These are phyloP conservation scores for Geranomyces michiganensis DNA, from an alignment of 192 early-diverging fungal species.

Conservation along the genomic window DNA sequence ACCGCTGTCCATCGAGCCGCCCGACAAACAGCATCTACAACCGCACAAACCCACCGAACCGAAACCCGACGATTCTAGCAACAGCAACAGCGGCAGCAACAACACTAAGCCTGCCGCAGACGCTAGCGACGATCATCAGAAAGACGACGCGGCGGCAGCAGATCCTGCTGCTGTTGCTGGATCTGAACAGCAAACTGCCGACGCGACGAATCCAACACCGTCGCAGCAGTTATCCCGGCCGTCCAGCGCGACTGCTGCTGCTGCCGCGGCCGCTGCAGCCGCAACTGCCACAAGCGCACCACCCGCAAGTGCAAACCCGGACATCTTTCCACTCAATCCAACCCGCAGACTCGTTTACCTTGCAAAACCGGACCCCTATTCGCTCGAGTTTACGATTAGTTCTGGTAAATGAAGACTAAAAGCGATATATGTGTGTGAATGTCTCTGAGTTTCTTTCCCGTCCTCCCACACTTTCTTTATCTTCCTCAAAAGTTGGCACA, in stretches of 20 bases:
- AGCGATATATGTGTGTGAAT: too few relatives aligned
- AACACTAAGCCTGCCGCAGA: not conserved
- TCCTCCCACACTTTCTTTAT: not conserved
- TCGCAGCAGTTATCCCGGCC: not conserved
- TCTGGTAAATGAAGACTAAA: not conserved
- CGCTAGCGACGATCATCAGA: not conserved
- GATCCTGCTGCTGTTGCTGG: not conserved
- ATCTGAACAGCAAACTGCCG: not conserved
- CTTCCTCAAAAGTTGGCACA: slow-evolving; percentile 23
- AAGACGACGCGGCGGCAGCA: not conserved
- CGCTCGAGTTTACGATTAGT: slow-evolving; percentile 8
- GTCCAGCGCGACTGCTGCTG: too few relatives aligned
- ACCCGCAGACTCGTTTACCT: not conserved
- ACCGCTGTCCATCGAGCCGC: not conserved
- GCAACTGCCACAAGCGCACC: not conserved
- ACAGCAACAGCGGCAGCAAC: slow-evolving; percentile 10
- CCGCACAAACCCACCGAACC: not conserved
- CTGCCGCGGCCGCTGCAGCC: too few relatives aligned
- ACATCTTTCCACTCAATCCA: not conserved
- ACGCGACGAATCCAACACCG: not conserved
- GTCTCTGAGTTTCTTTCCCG: too few relatives aligned
- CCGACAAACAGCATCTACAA: not conserved
- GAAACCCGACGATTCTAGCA: slow-evolving; percentile 3
- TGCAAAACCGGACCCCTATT: not conserved
- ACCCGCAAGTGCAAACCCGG: not conserved